These are phyloP conservation scores for Lantana camara DNA, from an alignment of 257 asterid species.

Conservation along the genomic window DNA sequence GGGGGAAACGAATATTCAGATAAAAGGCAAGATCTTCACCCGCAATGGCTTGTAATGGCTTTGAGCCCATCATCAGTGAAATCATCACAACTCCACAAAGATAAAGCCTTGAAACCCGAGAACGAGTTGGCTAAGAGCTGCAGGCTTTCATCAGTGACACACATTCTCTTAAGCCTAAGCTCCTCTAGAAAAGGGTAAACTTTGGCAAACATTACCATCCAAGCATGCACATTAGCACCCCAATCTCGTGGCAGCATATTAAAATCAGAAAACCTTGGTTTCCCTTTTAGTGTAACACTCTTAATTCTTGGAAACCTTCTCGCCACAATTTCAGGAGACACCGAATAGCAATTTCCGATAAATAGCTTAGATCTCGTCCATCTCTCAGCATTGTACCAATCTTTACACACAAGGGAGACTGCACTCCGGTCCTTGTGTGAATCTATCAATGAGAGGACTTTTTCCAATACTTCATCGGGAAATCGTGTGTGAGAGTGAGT, in stretches of 20 bases:
- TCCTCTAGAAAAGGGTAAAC: constrained; percentile 69
- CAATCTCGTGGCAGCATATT: constrained; percentile 60
- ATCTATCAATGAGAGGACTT: constrained; percentile 48
- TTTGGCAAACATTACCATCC: constrained; percentile 55
- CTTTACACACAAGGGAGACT: constrained; percentile 60
- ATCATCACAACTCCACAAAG: constrained; percentile 65
- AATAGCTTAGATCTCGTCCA: constrained; percentile 63
- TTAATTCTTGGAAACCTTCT: constrained; percentile 58
- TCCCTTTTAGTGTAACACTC: constrained; percentile 61
- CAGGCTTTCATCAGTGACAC: constrained; percentile 60
- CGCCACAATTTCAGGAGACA: constrained; percentile 63
- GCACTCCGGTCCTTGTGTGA: constrained; percentile 61
- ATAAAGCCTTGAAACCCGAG: constrained; percentile 54
- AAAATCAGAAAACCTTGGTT: constrained; percentile 70
- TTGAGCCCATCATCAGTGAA: constrained; percentile 58
- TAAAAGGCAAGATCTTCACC: constrained; percentile 31
- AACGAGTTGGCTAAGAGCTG: constrained; percentile 60
- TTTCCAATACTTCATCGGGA: constrained; percentile 70
- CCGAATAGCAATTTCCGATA: constrained; percentile 68
- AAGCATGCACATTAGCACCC: constrained; percentile 65
- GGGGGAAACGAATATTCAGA: neutral
- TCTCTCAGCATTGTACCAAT: constrained; percentile 67
- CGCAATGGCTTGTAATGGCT: constrained; percentile 54
- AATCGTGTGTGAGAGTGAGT: constrained; percentile 36
- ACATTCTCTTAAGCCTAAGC: constrained; percentile 68